Conservation (phyloP, 2,329 filamentous ascomycete genomes). For the Rhinocladiella similis region DNA sequence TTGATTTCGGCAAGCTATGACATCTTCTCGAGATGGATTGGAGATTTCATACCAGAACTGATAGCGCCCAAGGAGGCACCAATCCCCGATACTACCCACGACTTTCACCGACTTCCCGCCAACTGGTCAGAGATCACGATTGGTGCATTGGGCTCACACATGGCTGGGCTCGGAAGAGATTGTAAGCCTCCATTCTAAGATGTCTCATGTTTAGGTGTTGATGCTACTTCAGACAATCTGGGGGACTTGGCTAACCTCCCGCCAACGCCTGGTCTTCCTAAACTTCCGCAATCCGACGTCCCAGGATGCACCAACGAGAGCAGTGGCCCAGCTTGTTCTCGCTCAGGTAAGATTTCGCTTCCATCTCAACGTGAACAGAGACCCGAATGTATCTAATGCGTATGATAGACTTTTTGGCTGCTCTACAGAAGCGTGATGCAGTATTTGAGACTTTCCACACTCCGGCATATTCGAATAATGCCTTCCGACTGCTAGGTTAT, state of each 20-base stretch:
- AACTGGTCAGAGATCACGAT: slow-evolving; percentile 52
- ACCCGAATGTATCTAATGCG: background rate
- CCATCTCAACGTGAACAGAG: too few species aligned
- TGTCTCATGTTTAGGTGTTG: background rate
- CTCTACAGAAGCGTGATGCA: slow-evolving; percentile 37
- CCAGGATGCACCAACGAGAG: slow-evolving; percentile 1
- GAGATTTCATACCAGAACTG: slow-evolving; percentile 46
- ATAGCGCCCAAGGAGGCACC: slow-evolving; percentile 10
- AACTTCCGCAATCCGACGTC: background rate
- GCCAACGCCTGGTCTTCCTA: background rate
- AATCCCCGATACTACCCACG: too few species aligned
- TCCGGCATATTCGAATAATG: slow-evolving; percentile 53
- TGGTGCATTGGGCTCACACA: slow-evolving; percentile 46
- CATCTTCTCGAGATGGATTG: slow-evolving; percentile 43
- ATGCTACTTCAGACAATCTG: background rate
- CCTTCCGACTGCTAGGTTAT: slow-evolving; percentile 46
- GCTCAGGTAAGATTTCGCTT: slow-evolving; percentile 3
- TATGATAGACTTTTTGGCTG: slow-evolving; percentile 33
- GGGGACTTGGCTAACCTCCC: background rate
- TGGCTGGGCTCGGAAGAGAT: slow-evolving; percentile 42
- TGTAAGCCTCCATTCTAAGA: slow-evolving; percentile 7
- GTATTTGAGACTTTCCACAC: slow-evolving; percentile 45
- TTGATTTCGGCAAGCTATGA: slow-evolving; percentile 43
- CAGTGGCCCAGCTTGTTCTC: background rate
- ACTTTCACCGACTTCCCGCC: slow-evolving; percentile 33